These are phyloP conservation scores for Mycena floridula DNA, from an alignment of 768 basidiomycete species.

Conservation along the genomic window DNA sequence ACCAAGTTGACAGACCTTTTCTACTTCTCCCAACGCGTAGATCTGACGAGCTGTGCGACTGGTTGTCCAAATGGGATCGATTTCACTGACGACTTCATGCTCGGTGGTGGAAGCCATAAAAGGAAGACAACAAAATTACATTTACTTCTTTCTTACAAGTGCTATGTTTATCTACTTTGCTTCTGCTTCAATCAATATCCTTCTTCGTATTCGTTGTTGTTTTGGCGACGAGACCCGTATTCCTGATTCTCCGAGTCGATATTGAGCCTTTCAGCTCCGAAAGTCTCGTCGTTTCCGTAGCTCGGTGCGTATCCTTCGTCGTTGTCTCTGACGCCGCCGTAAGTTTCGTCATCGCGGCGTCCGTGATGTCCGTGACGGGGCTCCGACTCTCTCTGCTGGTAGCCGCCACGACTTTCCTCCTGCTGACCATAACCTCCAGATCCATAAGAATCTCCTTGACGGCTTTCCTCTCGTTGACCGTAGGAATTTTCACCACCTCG, in stretches of 20 bases:
- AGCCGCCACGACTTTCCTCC: not conserved
- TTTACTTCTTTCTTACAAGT: not conserved
- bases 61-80: constrained; percentile 77
- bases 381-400: too few relatives aligned
- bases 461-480: not conserved
- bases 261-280: constrained; percentile 9
- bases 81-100: constrained; percentile 32
- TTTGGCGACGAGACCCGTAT: constrained; percentile 10
- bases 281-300: constrained; percentile 10
- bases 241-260: constrained; percentile 14
- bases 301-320: constrained; percentile 12
- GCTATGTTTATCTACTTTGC: not conserved
- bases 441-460: not conserved
- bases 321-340: constrained; percentile 7
- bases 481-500: constrained; percentile 13
- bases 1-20: constrained; percentile 44
- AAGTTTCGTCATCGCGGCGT: too few relatives aligned
- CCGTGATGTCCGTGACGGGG: too few relatives aligned
- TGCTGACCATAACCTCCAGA: constrained; percentile 3
- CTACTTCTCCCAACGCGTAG: constrained; percentile 72
- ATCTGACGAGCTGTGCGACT: constrained; percentile 80
- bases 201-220: not conserved
- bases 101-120: constrained; percentile 21
- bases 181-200: not conserved
- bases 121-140: too few relatives aligned